phyloP scores from a whole-genome alignment of 768 basidiomycete genomes.

The Termitomyces sp. region DNA sequence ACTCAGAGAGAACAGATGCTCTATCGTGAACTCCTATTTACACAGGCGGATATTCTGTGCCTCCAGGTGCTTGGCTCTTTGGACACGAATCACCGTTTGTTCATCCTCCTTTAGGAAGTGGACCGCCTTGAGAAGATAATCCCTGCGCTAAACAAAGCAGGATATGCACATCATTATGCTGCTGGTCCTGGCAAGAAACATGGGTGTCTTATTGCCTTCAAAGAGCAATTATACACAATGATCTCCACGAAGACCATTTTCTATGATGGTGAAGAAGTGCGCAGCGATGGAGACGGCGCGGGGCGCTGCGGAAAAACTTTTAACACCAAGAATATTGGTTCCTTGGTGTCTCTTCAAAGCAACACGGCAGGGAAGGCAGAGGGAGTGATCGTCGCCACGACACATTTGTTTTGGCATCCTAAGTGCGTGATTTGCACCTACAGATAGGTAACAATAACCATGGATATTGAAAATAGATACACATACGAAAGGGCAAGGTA shows the following conservation, averaged over 20 bases:
- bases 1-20: slow-evolving; percentile 73
- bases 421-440: slow-evolving; percentile 45
- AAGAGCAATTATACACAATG: slow-evolving; percentile 46
- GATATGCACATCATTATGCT: slow-evolving; percentile 65
- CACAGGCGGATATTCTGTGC: slow-evolving; percentile 80
- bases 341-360: slow-evolving; percentile 64
- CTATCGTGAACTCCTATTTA: slow-evolving; percentile 67
- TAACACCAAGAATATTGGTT: slow-evolving; percentile 78
- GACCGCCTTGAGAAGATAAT: slow-evolving; percentile 75
- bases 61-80: slow-evolving; percentile 58
- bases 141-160: slow-evolving; percentile 61
- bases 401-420: slow-evolving; percentile 96
- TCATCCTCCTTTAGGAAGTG: slow-evolving; percentile 62
- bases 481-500: slow-evolving; percentile 83
- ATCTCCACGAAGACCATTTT: slow-evolving; percentile 48
- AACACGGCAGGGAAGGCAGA: slow-evolving; percentile 30
- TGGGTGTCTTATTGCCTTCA: slow-evolving; percentile 82
- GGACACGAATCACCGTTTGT: not conserved
- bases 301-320: slow-evolving; percentile 57
- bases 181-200: slow-evolving; percentile 78
- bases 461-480: slow-evolving; percentile 40
- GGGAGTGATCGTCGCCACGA: slow-evolving; percentile 81
- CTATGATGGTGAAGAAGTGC: slow-evolving; percentile 69
- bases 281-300: slow-evolving; percentile 31
- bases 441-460: not conserved